phyloP scores from a whole-genome alignment of 2,329 filamentous ascomycete genomes.

The Penicillium occitanis region DNA sequence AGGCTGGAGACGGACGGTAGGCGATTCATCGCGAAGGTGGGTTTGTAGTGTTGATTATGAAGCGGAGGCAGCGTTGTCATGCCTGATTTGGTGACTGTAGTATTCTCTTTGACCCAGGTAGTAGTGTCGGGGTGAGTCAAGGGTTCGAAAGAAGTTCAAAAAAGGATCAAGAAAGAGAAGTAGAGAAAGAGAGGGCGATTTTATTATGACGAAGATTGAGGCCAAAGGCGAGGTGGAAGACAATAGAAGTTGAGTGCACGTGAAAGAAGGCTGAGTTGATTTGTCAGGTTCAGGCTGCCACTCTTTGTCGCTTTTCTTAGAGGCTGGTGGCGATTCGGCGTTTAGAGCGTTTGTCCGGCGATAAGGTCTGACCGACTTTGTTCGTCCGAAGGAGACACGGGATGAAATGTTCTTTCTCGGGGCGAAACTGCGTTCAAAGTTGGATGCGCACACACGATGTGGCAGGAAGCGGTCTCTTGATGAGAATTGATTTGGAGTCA shows the following conservation, averaged over 20 bases:
- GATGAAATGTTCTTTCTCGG: background rate
- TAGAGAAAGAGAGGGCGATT: slow-evolving; percentile 20
- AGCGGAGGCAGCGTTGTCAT: slow-evolving; percentile 21
- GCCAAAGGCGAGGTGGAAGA: slow-evolving; percentile 29
- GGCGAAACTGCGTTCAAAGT: background rate
- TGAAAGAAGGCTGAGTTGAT: slow-evolving; percentile 25
- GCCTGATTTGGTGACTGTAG: background rate
- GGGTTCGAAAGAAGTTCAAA: background rate
- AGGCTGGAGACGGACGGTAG: slow-evolving; percentile 46
- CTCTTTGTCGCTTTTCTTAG: slow-evolving; percentile 13
- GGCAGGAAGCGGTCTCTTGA: background rate
- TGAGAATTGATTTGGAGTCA: background rate
- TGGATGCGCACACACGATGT: background rate
- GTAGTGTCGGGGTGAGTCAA: background rate
- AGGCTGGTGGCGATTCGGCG: slow-evolving; percentile 21
- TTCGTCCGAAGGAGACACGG: background rate
- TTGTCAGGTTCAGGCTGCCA: slow-evolving; percentile 25
- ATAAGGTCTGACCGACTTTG: slow-evolving; percentile 16
- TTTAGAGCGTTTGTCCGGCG: slow-evolving; percentile 18
- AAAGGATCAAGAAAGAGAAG: background rate
- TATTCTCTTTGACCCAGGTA: background rate
- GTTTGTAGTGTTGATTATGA: slow-evolving; percentile 16
- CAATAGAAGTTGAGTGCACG: slow-evolving; percentile 28
- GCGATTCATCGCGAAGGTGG: slow-evolving; percentile 39
- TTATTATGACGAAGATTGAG: slow-evolving; percentile 28